Conservation (phyloP, 495 filamentous ascomycete species). For the Cercophora sp. region DNA sequence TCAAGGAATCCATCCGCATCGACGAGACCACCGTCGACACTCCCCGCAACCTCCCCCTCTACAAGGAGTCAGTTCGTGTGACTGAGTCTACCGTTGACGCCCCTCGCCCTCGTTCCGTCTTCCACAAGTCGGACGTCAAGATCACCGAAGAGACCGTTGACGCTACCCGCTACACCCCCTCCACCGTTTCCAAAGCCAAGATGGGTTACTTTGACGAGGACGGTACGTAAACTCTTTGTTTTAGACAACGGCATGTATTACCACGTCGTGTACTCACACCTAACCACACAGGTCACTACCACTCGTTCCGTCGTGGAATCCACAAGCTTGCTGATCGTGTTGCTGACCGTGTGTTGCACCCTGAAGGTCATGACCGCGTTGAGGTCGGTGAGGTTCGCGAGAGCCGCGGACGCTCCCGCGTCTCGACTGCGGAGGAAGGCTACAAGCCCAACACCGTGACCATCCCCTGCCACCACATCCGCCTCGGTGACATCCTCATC, state of each 20-base stretch:
- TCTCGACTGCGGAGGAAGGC: conserved; percentile 25
- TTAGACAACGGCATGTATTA: conserved; percentile 5
- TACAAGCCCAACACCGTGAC: conserved; percentile 79
- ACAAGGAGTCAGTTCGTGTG: conserved; percentile 30
- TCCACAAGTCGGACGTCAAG: conserved; percentile 35
- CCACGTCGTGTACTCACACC: conserved; percentile 28
- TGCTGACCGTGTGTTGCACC: conserved; percentile 75
- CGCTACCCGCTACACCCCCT: conserved; percentile 32
- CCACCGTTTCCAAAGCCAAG: conserved; percentile 50
- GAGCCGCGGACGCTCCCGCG: conserved; percentile 23
- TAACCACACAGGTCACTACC: conserved; percentile 67
- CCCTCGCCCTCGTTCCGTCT: conserved; percentile 24
- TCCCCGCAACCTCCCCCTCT: conserved; percentile 21
- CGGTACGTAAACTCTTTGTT: conserved; percentile 37
- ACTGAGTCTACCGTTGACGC: conserved; percentile 35
- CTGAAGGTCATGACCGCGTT: conserved; percentile 53
- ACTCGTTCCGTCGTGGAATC: conserved; percentile 85
- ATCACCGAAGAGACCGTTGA: conserved; percentile 40
- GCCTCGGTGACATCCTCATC: conserved; percentile 96
- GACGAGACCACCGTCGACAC: conserved; percentile 51
- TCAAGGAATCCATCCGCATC: conserved; percentile 33
- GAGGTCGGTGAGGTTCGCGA: conserved; percentile 47
- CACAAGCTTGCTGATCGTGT: conserved; percentile 78
- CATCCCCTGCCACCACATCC: conserved; percentile 98
- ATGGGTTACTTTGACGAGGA: conserved; percentile 99